Evolutionary conservation across 2,329 filamentous ascomycete genomes (phyloP).

Genomic region (Penicillium psychrosexuale): DNA sequence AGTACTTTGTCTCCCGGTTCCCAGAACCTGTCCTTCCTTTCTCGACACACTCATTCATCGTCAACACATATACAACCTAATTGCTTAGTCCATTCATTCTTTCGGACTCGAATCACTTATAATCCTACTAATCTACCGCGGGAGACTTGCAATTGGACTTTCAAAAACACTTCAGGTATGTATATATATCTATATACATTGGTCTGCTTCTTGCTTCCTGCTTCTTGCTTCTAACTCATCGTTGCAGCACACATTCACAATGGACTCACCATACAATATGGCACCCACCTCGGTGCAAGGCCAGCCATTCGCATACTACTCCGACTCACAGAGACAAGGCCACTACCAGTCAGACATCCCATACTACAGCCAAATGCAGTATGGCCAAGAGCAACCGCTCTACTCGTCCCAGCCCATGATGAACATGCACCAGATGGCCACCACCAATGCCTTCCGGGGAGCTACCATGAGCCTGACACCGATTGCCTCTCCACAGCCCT

Average conservation of each 20-base stretch:
- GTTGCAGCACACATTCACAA: constrained; percentile 36
- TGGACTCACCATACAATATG: constrained; percentile 63
- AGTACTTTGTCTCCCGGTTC: constrained; percentile 26
- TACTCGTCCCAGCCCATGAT: constrained; percentile 43
- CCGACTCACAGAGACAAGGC: constrained; percentile 68
- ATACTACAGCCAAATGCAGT: constrained; percentile 43
- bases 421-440: constrained; percentile 46
- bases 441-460: constrained; percentile 43
- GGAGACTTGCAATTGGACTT: background rate
- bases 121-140: constrained; percentile 4
- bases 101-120: constrained; percentile 4
- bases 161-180: constrained; percentile 3
- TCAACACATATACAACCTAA: constrained; percentile 26
- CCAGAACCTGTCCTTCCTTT: constrained; percentile 39
- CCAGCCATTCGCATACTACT: constrained; percentile 86
- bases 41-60: constrained; percentile 6
- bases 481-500: constrained; percentile 69
- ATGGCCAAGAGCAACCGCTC: constrained; percentile 32
- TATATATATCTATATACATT: background rate
- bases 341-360: constrained; percentile 63
- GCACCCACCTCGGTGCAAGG: constrained; percentile 57
- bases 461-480: constrained; percentile 56
- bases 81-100: constrained; percentile 35
- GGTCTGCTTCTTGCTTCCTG: background rate
- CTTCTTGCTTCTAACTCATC: background rate